Base-by-base conservation (phyloP, 495 filamentous ascomycete genomes). In the Neurospora cerealis region DNA sequence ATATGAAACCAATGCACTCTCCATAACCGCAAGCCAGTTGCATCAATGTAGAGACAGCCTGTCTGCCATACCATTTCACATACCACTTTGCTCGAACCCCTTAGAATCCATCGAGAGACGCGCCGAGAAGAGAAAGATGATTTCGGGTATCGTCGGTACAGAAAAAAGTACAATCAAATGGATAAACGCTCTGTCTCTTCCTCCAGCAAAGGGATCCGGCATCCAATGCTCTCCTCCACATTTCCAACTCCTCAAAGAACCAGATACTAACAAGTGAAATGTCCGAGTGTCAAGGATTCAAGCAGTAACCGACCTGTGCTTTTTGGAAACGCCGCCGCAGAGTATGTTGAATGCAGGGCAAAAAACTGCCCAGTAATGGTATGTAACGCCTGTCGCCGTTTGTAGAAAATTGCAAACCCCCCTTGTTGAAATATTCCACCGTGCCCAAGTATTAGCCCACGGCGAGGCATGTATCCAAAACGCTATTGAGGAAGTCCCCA, bases 381-480 rank as follows among this genome's bases (percentile, higher is more conserved):
- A 66, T 66, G 28, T 66, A 66, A 66, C 54, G 54, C 54, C 54
- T 9, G 28, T 66, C 54, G 54, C 54, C 54, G 6, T 34, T 66
- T 9, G 54, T 19, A 9, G 3, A 34, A 62, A 24, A 13, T 28
- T 62, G 5, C 2, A 54, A 15, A 17, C 5, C 48, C 48, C 24
- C 21, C 13, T 4, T 28, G 21, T 7, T 54, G 46, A 54, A 54
- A 21, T 19, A 54, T 24, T 69, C 54, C 34, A 15, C 72, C 37
- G 60, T 36, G 72, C 40, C 38, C 17, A n/a, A 32, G 32, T 34
- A 71, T 70, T 19, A 77, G 37, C 74, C 72, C 10, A 82, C 82
- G 3, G 83, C 81, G 71, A 87, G 75, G 41, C 81, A 82, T 7
- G 83, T 85, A 76, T 97, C 95, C 73, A 98, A 82, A 66, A 96